Conservation (phyloP, 2,329 filamentous ascomycete genomes). For the Pyrenochaeta sp. region DNA sequence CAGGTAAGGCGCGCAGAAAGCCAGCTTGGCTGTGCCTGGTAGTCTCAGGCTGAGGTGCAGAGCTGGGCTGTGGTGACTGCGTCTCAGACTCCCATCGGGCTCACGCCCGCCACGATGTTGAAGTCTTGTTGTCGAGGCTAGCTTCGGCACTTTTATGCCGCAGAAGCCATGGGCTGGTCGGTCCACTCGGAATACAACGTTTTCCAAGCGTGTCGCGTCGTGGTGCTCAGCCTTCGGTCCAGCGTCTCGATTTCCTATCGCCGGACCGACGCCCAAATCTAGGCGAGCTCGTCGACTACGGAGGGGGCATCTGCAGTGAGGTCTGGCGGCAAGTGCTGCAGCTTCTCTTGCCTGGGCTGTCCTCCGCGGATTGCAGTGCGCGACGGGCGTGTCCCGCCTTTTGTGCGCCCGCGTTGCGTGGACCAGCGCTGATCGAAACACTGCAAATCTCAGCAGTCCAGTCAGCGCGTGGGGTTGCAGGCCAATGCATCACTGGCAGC, state of each 20-base stretch:
- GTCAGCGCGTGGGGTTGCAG: slow-evolving; percentile 22
- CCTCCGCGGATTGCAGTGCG: neutral
- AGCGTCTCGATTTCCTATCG: slow-evolving; percentile 20
- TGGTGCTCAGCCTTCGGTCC: slow-evolving; percentile 16
- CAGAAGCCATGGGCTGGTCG: slow-evolving; percentile 4
- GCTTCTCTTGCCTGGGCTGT: neutral
- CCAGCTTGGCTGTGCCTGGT: neutral
- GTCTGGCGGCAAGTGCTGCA: too few species aligned
- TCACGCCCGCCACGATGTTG: neutral
- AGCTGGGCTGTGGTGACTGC: neutral
- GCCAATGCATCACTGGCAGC: slow-evolving; percentile 29
- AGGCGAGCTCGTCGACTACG: neutral
- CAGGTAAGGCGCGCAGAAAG: slow-evolving; percentile 7
- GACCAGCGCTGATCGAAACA: slow-evolving; percentile 31
- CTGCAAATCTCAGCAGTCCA: slow-evolving; percentile 26
- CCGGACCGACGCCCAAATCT: slow-evolving; percentile 16
- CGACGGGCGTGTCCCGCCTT: slow-evolving; percentile 14
- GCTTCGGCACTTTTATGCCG: slow-evolving; percentile 1
- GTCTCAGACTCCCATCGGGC: neutral
- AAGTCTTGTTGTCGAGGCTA: neutral
- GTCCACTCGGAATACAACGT: slow-evolving; percentile 3
- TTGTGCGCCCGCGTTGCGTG: slow-evolving; percentile 19
- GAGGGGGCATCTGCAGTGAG: neutral
- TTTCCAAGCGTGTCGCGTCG: slow-evolving; percentile 17
- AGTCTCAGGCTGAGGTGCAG: slow-evolving; percentile 1